Base-by-base conservation (phyloP, 768 basidiomycete species). In the Boletus rufocinnamomeus region DNA sequence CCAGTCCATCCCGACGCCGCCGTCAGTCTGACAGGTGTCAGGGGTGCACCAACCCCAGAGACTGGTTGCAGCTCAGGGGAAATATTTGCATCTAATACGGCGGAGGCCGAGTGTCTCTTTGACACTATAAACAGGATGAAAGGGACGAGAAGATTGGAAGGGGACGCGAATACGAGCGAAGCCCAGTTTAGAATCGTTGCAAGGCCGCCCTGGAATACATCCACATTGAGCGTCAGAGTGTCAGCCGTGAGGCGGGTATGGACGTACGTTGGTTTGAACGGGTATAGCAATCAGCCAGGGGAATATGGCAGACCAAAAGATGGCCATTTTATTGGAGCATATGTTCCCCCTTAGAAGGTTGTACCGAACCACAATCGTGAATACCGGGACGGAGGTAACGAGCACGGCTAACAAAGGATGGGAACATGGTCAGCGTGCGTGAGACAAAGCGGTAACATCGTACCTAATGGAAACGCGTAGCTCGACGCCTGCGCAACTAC, bases 201-300 rank as follows among this genome's bases (percentile, higher is more conserved):
- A 11, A 68, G 46, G 44, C 61, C 63, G 34, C 38, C 59, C 66
- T 67, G 43, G 21, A 41, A 47, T 13, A 2, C 8, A 23, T 41
- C 28, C 4, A 37, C 23, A 19, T 28, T 58, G 25, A 52, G 52
- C 10, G 47, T 28, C 38, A 35, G 25, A 21, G 17, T 2, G 49
- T 38, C 11, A n/a, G n/a, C 7, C 4, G 4, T 2, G 21, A 43
- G 25, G 23, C 3, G 23, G 25, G 27, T 4, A 16, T 17, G 11
- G 19, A 59, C 67, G 46, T 51, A 66, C 67, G 8, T 64, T 64
- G 28, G 67, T 69, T 52, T 68, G 67, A 47, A 68, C 64, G 25
- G 67, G 67, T 64, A 68, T 66, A 19, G 59, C 52, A 13, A 68
- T 38, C 23, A 68, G 8, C 67, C 67, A 68, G 21, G 67, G 67